Conservation (phyloP, 2,329 filamentous ascomycete species). For the Colletotrichum costaricense region DNA sequence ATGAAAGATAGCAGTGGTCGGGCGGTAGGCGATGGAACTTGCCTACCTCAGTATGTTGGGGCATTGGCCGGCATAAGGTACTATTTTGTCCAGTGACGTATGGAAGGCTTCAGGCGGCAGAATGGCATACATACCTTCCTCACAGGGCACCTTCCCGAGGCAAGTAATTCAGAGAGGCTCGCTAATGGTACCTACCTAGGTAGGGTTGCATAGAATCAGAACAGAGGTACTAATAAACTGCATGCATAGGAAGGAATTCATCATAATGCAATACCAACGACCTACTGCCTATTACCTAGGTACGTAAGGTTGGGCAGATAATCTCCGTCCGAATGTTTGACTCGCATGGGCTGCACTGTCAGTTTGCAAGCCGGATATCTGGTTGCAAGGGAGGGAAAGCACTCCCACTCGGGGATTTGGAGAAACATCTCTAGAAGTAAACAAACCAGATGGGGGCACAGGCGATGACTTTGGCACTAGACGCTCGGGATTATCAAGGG, state of each 20-base stretch:
- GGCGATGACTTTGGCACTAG: background rate
- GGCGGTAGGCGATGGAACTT: too few relatives aligned
- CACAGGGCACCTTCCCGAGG: background rate
- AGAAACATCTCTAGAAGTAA: background rate
- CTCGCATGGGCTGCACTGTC: background rate
- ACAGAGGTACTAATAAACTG: background rate
- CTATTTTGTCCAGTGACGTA: background rate
- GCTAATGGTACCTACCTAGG: background rate
- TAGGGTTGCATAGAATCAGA: background rate
- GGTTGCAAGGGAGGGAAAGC: background rate
- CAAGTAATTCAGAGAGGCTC: background rate
- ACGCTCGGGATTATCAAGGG: constrained; percentile 3
- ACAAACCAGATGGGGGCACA: constrained; percentile 1
- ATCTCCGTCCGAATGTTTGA: constrained; percentile 7
- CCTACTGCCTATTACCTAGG: background rate
- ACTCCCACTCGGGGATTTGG: background rate
- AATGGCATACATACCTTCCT: background rate
- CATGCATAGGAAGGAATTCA: background rate
- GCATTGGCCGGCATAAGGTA: too few relatives aligned
- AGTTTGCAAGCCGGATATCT: constrained; percentile 1
- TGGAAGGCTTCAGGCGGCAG: background rate
- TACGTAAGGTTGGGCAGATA: background rate
- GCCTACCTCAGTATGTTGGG: too few relatives aligned
- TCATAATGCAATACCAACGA: background rate
- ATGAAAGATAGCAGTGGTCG: too few relatives aligned